Percentiles rank a stretch among this genome's conserved stretches.
These are phyloP conservation scores for Piper longum DNA, from an alignment of 164 flowering plant species.

Conservation along the genomic window DNA sequence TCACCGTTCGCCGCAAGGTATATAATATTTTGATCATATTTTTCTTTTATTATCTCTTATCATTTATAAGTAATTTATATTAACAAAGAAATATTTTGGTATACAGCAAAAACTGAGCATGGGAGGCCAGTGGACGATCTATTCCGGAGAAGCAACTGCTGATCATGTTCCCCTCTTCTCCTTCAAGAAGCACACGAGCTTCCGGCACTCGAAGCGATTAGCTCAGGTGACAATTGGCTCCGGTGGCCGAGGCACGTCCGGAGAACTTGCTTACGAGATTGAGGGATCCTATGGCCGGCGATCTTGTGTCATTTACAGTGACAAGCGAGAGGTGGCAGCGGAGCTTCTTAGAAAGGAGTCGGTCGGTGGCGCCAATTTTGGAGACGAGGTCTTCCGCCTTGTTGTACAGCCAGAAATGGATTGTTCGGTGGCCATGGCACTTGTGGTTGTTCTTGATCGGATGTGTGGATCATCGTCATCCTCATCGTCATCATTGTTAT, in stretches of 20 bases:
- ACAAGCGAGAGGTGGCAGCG: conserved; percentile 28
- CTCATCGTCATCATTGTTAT: neutral
- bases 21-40: too few species aligned
- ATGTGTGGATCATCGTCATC: conserved; percentile 36
- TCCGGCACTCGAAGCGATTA: conserved; percentile 25
- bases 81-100: too few species aligned
- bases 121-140: conserved; percentile 51
- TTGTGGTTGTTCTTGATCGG: conserved; percentile 63
- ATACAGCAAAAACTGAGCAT: conserved; percentile 42
- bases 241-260: conserved; percentile 17
- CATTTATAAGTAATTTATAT: too few species aligned
- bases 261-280: neutral
- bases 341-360: conserved; percentile 58
- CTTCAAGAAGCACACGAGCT: conserved; percentile 32
- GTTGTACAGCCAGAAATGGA: conserved; percentile 46
- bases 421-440: conserved; percentile 46
- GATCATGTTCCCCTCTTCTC: conserved; percentile 21
- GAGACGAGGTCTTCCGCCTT: conserved; percentile 57
- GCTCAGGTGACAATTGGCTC: conserved; percentile 22
- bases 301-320: conserved; percentile 41
- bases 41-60: too few species aligned
- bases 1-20: conserved; percentile 89
- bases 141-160: conserved; percentile 36
- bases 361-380: conserved; percentile 36
- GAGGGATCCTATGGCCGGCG: conserved; percentile 65